Evolutionary conservation across 306 rosid genomes (phyloP).

Genomic region (Ormosia emarginata): DNA sequence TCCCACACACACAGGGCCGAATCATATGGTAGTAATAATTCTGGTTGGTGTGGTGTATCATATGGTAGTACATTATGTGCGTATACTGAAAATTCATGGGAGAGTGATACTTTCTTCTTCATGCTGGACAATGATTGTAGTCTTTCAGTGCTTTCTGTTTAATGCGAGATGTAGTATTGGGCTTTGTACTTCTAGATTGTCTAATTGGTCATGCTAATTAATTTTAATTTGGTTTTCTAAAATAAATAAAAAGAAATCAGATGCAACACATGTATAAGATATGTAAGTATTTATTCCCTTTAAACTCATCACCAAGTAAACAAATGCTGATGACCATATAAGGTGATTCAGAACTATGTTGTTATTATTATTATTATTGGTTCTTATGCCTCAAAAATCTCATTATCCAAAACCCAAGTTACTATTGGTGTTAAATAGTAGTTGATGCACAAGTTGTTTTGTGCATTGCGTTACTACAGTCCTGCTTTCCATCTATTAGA

Average conservation of each 20-base stretch:
- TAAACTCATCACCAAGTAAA: neutral
- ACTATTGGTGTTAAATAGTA: neutral
- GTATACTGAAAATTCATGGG: neutral
- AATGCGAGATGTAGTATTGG: neutral
- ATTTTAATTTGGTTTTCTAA: too few relatives aligned
- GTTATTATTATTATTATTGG: neutral
- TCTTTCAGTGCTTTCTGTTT: slow-evolving; percentile 8
- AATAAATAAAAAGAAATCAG: too few relatives aligned
- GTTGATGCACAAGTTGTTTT: neutral
- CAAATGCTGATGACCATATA: neutral
- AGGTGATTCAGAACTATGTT: neutral
- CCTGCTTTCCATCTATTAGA: neutral
- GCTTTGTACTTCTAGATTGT: neutral
- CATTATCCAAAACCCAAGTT: neutral
- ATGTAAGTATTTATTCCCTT: neutral
- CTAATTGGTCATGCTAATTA: neutral
- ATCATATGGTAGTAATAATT: too few relatives aligned
- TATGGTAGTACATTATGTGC: neutral
- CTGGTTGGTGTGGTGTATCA: neutral
- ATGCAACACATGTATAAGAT: neutral
- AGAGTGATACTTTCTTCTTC: slow-evolving; percentile 7
- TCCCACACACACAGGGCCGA: too few relatives aligned
- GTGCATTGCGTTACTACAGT: neutral
- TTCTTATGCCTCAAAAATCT: neutral
- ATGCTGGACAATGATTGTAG: slow-evolving; percentile 1